Evolutionary conservation across 2,329 filamentous ascomycete species (phyloP), one percentile per base, ranked within the genome.

Genomic region (Pyricularia grisea): DNA sequence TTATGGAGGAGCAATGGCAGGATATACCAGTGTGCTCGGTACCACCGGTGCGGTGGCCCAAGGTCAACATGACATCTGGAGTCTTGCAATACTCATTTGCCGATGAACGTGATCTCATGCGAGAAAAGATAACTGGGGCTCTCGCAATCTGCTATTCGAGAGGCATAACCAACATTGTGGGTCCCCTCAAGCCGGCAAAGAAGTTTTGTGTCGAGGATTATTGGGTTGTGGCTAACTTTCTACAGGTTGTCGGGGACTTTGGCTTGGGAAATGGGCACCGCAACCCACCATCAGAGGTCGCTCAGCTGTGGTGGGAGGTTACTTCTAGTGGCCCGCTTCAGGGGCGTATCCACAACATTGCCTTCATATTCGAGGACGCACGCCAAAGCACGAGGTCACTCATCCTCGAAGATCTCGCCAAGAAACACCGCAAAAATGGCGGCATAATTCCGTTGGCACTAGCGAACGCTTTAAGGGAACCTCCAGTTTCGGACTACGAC

Each of bases 1-100:
- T 88, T 71, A 78, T 80, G 30, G 80, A 84, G 61, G 77, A 81
- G 30, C 75, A 77, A 65, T 90, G 85, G 85, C 79, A 79, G 72
- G 81, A 85, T 65, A 79, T 92, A 33, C 90, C 90, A 11, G 88
- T 93, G n/a, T 86, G 93, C 69, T 92, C 90, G 1, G 88, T 93
- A 25, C 86, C 89, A 27, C 90, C 91, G 11, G 87, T 90, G 9
- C 86, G 89, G 28, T 87, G 90, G 79, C 91, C 91, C 23, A 93
- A 92, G 78, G 84, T 93, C 58, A 69, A 69, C 42, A 33, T 66
- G 31, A 69, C 88, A 88, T 73, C 86, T 88, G 70, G 82, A 83
- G 66, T 88, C 88, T n/a, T 82, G 82, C 71, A 86, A 71, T 93
- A 92, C 78, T 90, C 89, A 0, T 93, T 94, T 77, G 81, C 83